Percentiles rank a stretch among this genome's conserved stretches.
phyloP scores from a whole-genome alignment of 1,284 basidiomycete species.

The Trichosporon asahii region DNA sequence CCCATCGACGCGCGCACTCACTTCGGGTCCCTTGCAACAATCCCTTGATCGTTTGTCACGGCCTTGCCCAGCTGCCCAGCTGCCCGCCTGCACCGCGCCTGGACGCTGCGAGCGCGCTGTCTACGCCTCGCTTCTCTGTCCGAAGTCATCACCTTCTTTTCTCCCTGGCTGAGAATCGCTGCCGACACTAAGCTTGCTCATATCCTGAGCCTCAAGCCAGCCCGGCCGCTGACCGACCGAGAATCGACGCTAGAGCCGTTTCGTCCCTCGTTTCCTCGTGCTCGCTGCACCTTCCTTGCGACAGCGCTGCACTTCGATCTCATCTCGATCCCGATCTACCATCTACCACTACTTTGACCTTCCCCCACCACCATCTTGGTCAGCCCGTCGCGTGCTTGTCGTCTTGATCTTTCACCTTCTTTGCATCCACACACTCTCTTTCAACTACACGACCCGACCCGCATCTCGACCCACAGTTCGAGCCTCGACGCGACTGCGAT shows the following conservation, averaged over 20 bases:
- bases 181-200: background rate
- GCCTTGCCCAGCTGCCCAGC: background rate
- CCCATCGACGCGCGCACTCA: too few species aligned
- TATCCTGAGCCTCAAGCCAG: background rate
- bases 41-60: background rate
- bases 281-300: background rate
- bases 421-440: background rate
- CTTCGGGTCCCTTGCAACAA: background rate
- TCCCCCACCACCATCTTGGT: background rate
- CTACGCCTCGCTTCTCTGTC: background rate
- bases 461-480: background rate
- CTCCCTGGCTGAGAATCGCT: background rate
- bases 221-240: background rate
- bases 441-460: background rate
- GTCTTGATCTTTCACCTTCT: background rate
- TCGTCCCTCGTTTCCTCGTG: background rate
- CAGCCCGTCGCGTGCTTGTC: background rate
- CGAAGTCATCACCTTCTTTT: constrained; percentile 6
- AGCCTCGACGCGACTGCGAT: background rate
- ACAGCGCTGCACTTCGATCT: background rate
- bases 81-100: too few species aligned
- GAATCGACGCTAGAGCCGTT: background rate
- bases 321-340: background rate
- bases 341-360: background rate
- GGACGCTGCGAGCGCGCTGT: too few species aligned